phyloP scores from a whole-genome alignment of 495 filamentous ascomycete genomes.

The Neurospora sp. region DNA sequence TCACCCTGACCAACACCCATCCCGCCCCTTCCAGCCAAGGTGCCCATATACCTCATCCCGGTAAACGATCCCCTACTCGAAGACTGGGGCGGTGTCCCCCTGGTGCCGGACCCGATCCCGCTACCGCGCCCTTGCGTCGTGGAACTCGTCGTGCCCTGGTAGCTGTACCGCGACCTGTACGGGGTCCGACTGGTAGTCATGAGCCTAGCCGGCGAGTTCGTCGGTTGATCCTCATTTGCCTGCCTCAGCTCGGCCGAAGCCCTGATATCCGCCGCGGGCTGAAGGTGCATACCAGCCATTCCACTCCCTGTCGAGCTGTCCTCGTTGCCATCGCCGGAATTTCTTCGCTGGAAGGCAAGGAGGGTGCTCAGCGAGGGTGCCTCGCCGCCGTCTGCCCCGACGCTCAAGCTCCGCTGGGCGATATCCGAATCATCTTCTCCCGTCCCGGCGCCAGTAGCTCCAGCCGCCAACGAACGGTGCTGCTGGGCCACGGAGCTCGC shows the following conservation, averaged over 20 bases:
- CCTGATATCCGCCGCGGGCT: conserved; percentile 36
- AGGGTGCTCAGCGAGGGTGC: conserved; percentile 48
- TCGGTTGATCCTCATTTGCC: conserved; percentile 22
- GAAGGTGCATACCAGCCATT: conserved; percentile 14
- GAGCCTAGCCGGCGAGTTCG: conserved; percentile 16
- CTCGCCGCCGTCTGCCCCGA: conserved; percentile 54
- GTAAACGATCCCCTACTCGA: conserved; percentile 21
- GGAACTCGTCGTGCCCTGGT: background rate
- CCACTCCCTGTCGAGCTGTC: background rate
- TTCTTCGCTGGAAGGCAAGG: conserved; percentile 32
- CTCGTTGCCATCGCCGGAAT: background rate
- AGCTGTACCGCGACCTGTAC: conserved; percentile 22
- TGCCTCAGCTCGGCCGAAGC: conserved; percentile 27
- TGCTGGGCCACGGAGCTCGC: conserved; percentile 74
- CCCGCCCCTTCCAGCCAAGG: conserved; percentile 39
- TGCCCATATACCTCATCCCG: conserved; percentile 25
- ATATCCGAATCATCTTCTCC: conserved; percentile 56
- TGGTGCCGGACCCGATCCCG: conserved; percentile 7
- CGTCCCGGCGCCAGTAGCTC: conserved; percentile 21
- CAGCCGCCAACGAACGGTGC: conserved; percentile 27
- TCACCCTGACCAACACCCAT: conserved; percentile 40
- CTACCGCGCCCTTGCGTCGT: background rate
- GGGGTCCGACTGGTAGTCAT: conserved; percentile 11
- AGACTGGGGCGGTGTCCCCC: conserved; percentile 23
- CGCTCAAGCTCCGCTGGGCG: conserved; percentile 61